Evolutionary conservation across 2,329 filamentous ascomycete species (phyloP).

Genomic region (Nemania abortiva): DNA sequence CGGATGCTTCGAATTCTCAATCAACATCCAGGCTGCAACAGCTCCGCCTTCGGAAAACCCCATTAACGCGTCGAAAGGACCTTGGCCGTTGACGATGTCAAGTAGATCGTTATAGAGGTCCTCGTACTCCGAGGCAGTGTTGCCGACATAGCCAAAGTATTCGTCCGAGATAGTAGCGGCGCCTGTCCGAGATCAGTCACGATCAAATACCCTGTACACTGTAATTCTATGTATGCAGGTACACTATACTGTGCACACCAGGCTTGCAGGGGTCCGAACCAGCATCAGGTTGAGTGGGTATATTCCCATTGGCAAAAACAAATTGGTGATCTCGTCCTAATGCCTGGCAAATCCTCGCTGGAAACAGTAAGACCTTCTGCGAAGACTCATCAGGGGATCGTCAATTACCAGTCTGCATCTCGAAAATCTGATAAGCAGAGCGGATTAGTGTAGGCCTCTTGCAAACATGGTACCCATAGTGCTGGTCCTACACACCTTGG

Average conservation of each 20-base stretch:
- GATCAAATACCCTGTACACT: neutral
- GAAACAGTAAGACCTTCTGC: constrained; percentile 30
- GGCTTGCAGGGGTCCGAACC: constrained; percentile 36
- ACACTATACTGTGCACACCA: neutral
- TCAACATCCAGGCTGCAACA: constrained; percentile 50
- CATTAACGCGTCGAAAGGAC: constrained; percentile 50
- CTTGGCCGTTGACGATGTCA: constrained; percentile 43
- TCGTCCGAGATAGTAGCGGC: constrained; percentile 44
- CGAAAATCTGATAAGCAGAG: constrained; percentile 43
- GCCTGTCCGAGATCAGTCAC: constrained; percentile 37
- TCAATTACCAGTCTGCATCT: constrained; percentile 47
- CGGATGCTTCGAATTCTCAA: constrained; percentile 46
- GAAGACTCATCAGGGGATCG: constrained; percentile 8
- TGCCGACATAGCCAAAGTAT: constrained; percentile 44
- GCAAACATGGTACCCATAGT: neutral
- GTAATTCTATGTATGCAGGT: neutral
- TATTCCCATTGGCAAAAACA: constrained; percentile 46
- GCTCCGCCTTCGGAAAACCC: constrained; percentile 51
- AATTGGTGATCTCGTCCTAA: constrained; percentile 46
- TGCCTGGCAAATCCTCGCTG: constrained; percentile 47
- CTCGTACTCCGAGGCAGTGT: constrained; percentile 40
- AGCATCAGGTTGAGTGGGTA: constrained; percentile 42
- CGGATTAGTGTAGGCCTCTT: constrained; percentile 21
- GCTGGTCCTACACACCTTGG: constrained; percentile 38
- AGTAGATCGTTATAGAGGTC: constrained; percentile 45